phyloP scores from a whole-genome alignment of 176 grass and related monocot species.

The Cymbopogon citratus region DNA sequence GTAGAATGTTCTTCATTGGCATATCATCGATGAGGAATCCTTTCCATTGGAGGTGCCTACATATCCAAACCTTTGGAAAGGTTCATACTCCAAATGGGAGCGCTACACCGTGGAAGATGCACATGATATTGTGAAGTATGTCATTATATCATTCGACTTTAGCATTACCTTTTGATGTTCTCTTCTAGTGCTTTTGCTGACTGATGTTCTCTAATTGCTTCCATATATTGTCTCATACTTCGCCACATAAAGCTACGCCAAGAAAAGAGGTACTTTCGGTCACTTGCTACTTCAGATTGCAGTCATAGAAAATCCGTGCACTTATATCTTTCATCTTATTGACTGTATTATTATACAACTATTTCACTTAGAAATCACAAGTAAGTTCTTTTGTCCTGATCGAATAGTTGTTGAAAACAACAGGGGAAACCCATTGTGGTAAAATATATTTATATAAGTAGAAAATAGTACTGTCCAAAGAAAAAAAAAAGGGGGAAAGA shows the following conservation, averaged over 20 bases:
- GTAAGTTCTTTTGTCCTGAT: too few species aligned
- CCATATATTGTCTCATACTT: conserved; percentile 26
- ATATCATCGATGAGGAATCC: conserved; percentile 92
- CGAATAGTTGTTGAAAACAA: too few species aligned
- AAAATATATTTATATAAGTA: neutral
- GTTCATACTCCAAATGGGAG: conserved; percentile 77
- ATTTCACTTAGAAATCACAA: too few species aligned
- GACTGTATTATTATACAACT: too few species aligned
- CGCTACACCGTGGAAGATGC: conserved; percentile 85
- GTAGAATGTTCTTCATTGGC: conserved; percentile 99
- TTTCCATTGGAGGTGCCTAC: conserved; percentile 90
- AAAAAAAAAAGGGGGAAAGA: neutral
- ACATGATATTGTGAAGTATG: conserved; percentile 80
- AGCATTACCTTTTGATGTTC: conserved; percentile 3
- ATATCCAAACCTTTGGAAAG: conserved; percentile 85
- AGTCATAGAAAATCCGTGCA: too few species aligned
- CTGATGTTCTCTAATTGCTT: conserved; percentile 31
- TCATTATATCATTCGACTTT: neutral
- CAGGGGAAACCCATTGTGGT: too few species aligned
- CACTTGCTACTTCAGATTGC: neutral
- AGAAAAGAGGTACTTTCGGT: conserved; percentile 73
- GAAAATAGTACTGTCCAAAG: neutral
- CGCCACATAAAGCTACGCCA: conserved; percentile 62
- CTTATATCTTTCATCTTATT: too few species aligned
- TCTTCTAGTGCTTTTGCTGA: neutral